phyloP scores from a whole-genome alignment of 768 basidiomycete genomes.

The Naganishia onofrii region DNA sequence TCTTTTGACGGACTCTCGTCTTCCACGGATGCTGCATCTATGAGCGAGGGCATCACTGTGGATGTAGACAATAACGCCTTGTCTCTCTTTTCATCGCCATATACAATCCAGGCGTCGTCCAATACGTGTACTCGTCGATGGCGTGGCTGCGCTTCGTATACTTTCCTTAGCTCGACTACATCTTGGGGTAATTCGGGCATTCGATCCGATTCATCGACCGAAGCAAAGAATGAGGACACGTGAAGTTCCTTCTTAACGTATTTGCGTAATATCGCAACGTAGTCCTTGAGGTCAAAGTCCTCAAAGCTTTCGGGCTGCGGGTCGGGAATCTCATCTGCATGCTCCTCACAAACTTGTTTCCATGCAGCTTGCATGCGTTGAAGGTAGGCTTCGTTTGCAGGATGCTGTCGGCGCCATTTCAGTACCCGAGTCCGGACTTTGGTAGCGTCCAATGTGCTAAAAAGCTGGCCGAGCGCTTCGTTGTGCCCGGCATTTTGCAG shows the following conservation, averaged over 20 bases:
- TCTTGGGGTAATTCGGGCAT: constrained; percentile 35
- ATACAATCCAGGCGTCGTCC: not conserved
- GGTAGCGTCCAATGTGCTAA: not conserved
- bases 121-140: constrained; percentile 23
- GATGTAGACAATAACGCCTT: constrained; percentile 53
- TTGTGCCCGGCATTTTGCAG: constrained; percentile 12
- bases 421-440: constrained; percentile 57
- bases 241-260: constrained; percentile 85
- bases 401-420: constrained; percentile 59
- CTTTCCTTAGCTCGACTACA: constrained; percentile 23
- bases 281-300: constrained; percentile 76
- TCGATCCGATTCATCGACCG: constrained; percentile 26
- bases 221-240: constrained; percentile 51
- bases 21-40: constrained; percentile 52
- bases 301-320: constrained; percentile 64
- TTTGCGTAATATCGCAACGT: constrained; percentile 73
- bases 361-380: constrained; percentile 67
- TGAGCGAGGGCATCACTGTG: constrained; percentile 36
- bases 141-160: not conserved
- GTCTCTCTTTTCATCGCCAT: constrained; percentile 31
- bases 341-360: constrained; percentile 74
- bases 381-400: constrained; percentile 50
- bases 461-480: constrained; percentile 10
- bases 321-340: constrained; percentile 65
- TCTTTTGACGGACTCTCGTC: not conserved